Percentiles rank a stretch among this genome's conserved stretches.
Conservation (phyloP, 352 stramenopile genomes). For the Pythium phragmiticola region DNA sequence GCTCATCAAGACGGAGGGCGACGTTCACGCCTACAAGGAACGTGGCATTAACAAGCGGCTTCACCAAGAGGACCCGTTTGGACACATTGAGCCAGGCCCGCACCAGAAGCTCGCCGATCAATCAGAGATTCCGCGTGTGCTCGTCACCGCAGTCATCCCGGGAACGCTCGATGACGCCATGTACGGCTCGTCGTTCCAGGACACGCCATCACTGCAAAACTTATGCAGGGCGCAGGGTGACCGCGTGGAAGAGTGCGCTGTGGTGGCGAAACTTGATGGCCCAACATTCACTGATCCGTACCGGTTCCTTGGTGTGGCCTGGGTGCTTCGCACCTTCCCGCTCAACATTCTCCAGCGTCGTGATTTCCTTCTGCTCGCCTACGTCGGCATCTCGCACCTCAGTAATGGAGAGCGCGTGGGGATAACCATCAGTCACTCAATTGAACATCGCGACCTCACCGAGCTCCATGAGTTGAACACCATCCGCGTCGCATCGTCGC, state of each 20-base stretch:
- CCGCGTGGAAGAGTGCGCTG: slow-evolving; percentile 26
- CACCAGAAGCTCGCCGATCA: slow-evolving; percentile 6
- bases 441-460: slow-evolving; percentile 45
- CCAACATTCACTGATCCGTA: slow-evolving; percentile 31
- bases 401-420: slow-evolving; percentile 44
- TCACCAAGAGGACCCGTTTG: no score
- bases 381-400: slow-evolving; percentile 2
- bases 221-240: slow-evolving; percentile 26
- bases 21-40: slow-evolving; percentile 36
- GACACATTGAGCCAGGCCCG: neutral
- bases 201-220: slow-evolving; percentile 22
- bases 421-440: slow-evolving; percentile 48
- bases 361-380: slow-evolving; percentile 26
- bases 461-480: slow-evolving; percentile 35
- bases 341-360: slow-evolving; percentile 45
- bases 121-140: slow-evolving; percentile 20
- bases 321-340: slow-evolving; percentile 20
- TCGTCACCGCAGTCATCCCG: slow-evolving; percentile 34
- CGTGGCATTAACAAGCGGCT: neutral
- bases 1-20: slow-evolving; percentile 15
- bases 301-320: slow-evolving; percentile 39
- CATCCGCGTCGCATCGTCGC: slow-evolving; percentile 39
- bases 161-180: slow-evolving; percentile 55
- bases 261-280: slow-evolving; percentile 31
- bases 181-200: slow-evolving; percentile 29